Evolutionary conservation across 345 rosid genomes (phyloP), one percentile per base, ranked within the genome.

Genomic region (Linum lewisii): DNA sequence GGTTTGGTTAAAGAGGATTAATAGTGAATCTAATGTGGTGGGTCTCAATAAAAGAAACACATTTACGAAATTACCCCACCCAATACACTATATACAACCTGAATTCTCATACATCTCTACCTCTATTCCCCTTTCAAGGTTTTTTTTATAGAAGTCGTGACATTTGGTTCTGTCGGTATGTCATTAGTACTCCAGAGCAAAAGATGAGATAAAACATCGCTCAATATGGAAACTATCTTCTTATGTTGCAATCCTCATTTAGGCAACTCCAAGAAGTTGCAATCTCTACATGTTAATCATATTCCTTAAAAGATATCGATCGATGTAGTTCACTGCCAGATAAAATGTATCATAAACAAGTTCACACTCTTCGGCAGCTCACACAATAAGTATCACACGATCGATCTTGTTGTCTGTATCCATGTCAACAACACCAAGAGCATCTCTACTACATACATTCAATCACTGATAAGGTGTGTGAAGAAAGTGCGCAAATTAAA

Each of bases 181-280:
- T 11, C 50, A 19, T 24, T 26, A 32, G n/a, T n/a, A n/a, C n/a
- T n/a, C 37, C 42, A 24, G 10, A 42, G 23, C 20, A 15, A 21
- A 21, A 10, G 50, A 25, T 47, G 2, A n/a, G n/a, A n/a, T n/a
- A n/a, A 51, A 42, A 34, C 38, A 34, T 34, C 38, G 10, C 38
- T 34, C 38, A 6, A 10, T 21, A 24, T 51, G 25, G 38, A 53
- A 20, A 49, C 7, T 51, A 61, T 50, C 58, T 70, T 62, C 90
- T 79, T 75, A 92, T 95, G 95, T 65, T 54, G 98, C 95, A 70
- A 92, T 81, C 94, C 86, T 84, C 95, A 89, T 83, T 79, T 86
- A 86, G 63, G 95, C 77, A 64, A 92, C 87, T 66, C 98, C 97
- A 60, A 92, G 94, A 63, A 92, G 67, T 78, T 92, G 98, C 45